Percentiles rank a stretch among this genome's conserved stretches.
Evolutionary conservation across 2,329 filamentous ascomycete genomes (phyloP).

Genomic region (Raffaelea deltoideospora): DNA sequence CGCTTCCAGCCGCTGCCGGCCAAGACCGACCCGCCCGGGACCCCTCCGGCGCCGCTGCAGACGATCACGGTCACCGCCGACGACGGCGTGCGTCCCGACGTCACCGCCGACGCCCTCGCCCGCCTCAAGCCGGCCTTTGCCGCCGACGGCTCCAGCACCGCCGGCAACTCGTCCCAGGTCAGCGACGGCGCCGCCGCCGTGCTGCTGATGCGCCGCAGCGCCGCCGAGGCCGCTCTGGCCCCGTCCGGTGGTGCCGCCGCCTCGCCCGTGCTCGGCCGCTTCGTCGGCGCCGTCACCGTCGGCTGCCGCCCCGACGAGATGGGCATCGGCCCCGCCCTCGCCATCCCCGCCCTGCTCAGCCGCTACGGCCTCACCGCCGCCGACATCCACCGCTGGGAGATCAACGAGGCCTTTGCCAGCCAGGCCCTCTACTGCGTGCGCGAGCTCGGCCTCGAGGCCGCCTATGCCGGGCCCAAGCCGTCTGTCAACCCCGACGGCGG

Average conservation of each 20-base stretch:
- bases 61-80: conserved; percentile 57
- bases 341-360: conserved; percentile 67
- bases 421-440: conserved; percentile 57
- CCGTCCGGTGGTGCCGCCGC: no score
- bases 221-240: conserved; percentile 59
- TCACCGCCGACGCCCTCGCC: conserved; percentile 54
- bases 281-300: conserved; percentile 58
- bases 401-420: conserved; percentile 70
- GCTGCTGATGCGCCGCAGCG: conserved; percentile 72
- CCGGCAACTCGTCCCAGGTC: conserved; percentile 71
- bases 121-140: conserved; percentile 79
- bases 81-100: conserved; percentile 63
- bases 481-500: conserved; percentile 86
- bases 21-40: conserved; percentile 38
- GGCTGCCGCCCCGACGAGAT: conserved; percentile 85
- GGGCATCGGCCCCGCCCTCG: conserved; percentile 77
- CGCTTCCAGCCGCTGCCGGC: conserved; percentile 49
- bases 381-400: conserved; percentile 78
- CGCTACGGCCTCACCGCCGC: conserved; percentile 48
- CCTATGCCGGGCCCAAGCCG: conserved; percentile 34
- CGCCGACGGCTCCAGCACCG: conserved; percentile 59
- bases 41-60: conserved; percentile 23
- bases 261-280: conserved; percentile 59
- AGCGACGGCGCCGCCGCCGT: conserved; percentile 77
- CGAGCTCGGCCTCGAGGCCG: conserved; percentile 49